phyloP scores from a whole-genome alignment of 2,329 filamentous ascomycete genomes.

The Myotisia sp. region DNA sequence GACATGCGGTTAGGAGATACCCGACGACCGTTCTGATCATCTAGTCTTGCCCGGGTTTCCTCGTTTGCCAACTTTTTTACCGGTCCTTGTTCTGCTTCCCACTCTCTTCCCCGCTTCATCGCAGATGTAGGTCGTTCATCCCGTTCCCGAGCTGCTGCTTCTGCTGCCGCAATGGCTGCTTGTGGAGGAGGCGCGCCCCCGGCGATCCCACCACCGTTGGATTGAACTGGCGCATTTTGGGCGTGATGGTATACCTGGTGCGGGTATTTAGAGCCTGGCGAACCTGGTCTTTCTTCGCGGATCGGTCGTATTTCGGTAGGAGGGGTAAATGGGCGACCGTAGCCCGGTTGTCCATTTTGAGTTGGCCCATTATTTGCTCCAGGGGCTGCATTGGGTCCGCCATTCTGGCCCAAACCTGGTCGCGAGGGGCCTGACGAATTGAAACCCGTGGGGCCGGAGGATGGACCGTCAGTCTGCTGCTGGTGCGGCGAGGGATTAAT shows the following conservation, averaged over 20 bases:
- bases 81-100: conserved; percentile 63
- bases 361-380: conserved; percentile 40
- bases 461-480: conserved; percentile 22
- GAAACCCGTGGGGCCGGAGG: conserved; percentile 17
- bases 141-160: conserved; percentile 50
- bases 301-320: conserved; percentile 71
- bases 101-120: conserved; percentile 76
- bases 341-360: conserved; percentile 48
- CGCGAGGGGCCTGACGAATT: conserved; percentile 28
- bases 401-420: conserved; percentile 17
- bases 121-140: conserved; percentile 66
- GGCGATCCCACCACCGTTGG: conserved; percentile 44
- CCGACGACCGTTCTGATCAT: conserved; percentile 49
- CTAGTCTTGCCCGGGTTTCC: conserved; percentile 70
- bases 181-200: conserved; percentile 54
- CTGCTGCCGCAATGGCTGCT: conserved; percentile 51
- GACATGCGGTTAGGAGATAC: conserved; percentile 33
- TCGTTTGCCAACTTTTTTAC: conserved; percentile 79
- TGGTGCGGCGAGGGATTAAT: conserved; percentile 33
- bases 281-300: conserved; percentile 74
- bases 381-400: neutral
- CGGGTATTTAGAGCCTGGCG: conserved; percentile 74
- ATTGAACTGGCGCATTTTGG: conserved; percentile 30
- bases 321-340: conserved; percentile 58
- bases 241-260: conserved; percentile 70